Base-by-base conservation (phyloP, 1,139 yeast genomes). In the Spencermartinsiella ligniputridi region DNA sequence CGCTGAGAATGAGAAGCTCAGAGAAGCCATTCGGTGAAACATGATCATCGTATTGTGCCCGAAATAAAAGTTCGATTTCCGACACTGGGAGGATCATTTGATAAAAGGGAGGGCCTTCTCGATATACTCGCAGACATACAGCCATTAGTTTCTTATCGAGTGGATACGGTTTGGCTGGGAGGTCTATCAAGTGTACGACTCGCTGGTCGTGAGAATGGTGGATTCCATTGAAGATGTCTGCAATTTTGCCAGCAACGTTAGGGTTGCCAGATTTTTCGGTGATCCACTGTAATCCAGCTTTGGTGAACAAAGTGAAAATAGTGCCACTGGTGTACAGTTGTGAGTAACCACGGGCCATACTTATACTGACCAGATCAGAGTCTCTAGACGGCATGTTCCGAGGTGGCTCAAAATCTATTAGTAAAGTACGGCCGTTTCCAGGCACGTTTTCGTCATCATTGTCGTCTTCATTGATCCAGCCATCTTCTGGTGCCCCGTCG, bases 221-320 rank as follows among this genome's bases (percentile, higher is more conserved):
- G 13, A 53, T 46, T 24, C 59, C 57, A 2, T 50, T 38, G 8
- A 58, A 56, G 3, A 60, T 45, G 0, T 51, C 45, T 12, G 57
- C 52, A 0, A 65, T 45, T 6, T 51, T 50, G n/a, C 48, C 51
- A 13, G 57, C 54, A 17, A 62, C 33, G 2, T 42, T 37, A 13
- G 56, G 54, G 42, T 67, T 64, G 24, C 67, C 65, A n/a, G 67
- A 48, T 39, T 59, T 62, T 12, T 56, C 61, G 6, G 62, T 56
- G 13, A 73, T 54, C 75, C 76, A 71, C 35, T 58, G 56, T 20
- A 72, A 42, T 5, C 78, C 78, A 24, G 53, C 50, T 2, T 64
- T 58, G 3, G 75, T 66, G 37, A 73, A 61, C 6, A 72, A 53
- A 0, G 74, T 65, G 38, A 72, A 62, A 0, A 70, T 58, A 0